phyloP scores from a whole-genome alignment of 108 stramenopile genomes.

The Epithemia pelagica region DNA sequence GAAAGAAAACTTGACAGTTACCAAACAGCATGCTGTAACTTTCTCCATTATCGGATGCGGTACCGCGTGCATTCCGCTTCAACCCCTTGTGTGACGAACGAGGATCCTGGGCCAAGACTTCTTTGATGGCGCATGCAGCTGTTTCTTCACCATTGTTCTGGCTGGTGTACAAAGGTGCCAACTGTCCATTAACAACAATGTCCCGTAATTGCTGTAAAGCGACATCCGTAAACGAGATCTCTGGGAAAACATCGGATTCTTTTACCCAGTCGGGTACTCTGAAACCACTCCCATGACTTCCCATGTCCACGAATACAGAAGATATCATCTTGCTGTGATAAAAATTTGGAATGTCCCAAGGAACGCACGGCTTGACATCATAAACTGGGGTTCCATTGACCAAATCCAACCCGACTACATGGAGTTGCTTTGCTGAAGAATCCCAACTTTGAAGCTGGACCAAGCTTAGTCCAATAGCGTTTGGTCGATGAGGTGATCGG shows the following conservation, averaged over 20 bases:
- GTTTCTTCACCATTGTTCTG: slow-evolving; percentile 34
- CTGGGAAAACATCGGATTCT: slow-evolving; percentile 47
- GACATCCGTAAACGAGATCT: slow-evolving; percentile 38
- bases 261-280: slow-evolving; percentile 63
- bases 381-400: slow-evolving; percentile 89
- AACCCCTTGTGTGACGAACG: slow-evolving; percentile 59
- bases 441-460: slow-evolving; percentile 62
- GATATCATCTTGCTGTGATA: slow-evolving; percentile 4
- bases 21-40: slow-evolving; percentile 36
- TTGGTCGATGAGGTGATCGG: slow-evolving; percentile 95
- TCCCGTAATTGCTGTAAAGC: slow-evolving; percentile 27
- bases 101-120: slow-evolving; percentile 78
- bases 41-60: slow-evolving; percentile 8
- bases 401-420: slow-evolving; percentile 73
- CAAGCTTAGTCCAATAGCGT: slow-evolving; percentile 86
- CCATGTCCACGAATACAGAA: not conserved
- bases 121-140: slow-evolving; percentile 39
- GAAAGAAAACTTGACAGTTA: slow-evolving; percentile 26
- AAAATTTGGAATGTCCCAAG: slow-evolving; percentile 64
- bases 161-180: slow-evolving; percentile 50
- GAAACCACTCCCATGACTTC: slow-evolving; percentile 4
- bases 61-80: slow-evolving; percentile 54
- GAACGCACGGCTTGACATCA: slow-evolving; percentile 91
- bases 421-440: slow-evolving; percentile 35
- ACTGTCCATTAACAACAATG: slow-evolving; percentile 24